Base-by-base conservation (phyloP, 2,329 filamentous ascomycete genomes). In the Diplodia sapinea region DNA sequence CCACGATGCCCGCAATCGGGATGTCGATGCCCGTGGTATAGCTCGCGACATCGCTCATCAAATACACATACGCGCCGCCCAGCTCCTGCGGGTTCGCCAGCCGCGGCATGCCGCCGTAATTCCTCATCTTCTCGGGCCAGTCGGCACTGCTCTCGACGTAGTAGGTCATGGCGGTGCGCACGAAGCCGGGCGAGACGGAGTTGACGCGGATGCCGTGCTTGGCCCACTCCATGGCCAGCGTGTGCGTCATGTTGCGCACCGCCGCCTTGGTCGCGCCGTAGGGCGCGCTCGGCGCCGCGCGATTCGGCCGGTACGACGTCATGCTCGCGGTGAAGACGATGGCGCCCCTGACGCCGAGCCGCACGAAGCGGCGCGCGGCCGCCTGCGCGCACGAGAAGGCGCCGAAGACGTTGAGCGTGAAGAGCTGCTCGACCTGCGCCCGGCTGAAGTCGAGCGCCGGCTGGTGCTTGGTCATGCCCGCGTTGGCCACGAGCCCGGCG, bases 31-130 rank as follows among this genome's bases (percentile, higher is more conserved):
- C 81, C 1, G 82, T 83, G 0, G 82, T 84, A 69, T 83, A 84
- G 66, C 79, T 82, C 12, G 82, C 81, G 54, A 77, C 75, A 57
- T 84, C 82, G 40, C 80, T 82, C 33, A 84, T 70, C 51, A 84
- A 72, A 69, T 84, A 84, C 20, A 83, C 81, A 70, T 83, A 84
- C 0, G 82, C 82, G 52, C 82, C 82, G 17, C 82, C 82, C 9
- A 84, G 73, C 73, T 85, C 84, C 72, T 83, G 81, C 4, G 83
- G 81, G 70, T 85, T 79, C 0, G 83, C 84, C 63, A 86, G 70
- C 20, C 84, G 76, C 3, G 83, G 82, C 76, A 86, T 84, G 1
- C 83, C 84, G 9, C 84, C 83, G 70, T 86, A 86, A 71, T 85
- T 85, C 73, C 84, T 81, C 71, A 85, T 78, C 75, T 86, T 83